A percentile compares a stretch with the other conserved stretches of the same genome.
Conservation (phyloP, 164 flowering plant species). For the Piper longum region DNA sequence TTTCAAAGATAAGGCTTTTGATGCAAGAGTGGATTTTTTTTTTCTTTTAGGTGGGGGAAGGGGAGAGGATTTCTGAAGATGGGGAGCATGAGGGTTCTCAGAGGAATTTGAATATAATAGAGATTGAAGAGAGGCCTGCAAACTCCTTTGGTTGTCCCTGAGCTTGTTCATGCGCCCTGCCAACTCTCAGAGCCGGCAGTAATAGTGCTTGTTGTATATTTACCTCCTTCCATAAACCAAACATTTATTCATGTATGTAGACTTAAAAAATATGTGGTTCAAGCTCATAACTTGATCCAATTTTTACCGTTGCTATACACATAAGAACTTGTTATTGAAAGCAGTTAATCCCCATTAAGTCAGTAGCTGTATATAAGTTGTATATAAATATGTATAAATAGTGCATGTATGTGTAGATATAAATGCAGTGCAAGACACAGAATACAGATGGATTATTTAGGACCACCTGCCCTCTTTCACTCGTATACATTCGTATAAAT, state of each 20-base stretch:
- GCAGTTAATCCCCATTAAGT: not conserved
- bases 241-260: not conserved
- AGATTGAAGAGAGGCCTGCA: slow-evolving; percentile 28
- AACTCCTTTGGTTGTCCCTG: slow-evolving; percentile 31
- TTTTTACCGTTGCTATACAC: not conserved
- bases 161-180: slow-evolving; percentile 43
- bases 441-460: not conserved
- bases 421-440: not conserved
- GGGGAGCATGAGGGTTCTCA: slow-evolving; percentile 54
- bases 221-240: not conserved
- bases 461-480: not conserved
- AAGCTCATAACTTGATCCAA: not conserved
- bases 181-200: slow-evolving; percentile 21
- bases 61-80: slow-evolving; percentile 30
- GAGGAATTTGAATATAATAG: slow-evolving; percentile 16
- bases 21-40: slow-evolving; percentile 3
- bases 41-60: slow-evolving; percentile 25
- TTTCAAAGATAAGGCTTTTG: slow-evolving; percentile 37
- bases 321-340: not conserved
- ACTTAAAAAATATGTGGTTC: not conserved
- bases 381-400: too few species aligned
- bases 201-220: slow-evolving; percentile 10
- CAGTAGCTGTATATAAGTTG: not conserved
- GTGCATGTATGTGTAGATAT: not conserved
- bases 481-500: not conserved